phyloP scores from a whole-genome alignment of 176 grass and related monocot genomes.

The Zoysia japonica region DNA sequence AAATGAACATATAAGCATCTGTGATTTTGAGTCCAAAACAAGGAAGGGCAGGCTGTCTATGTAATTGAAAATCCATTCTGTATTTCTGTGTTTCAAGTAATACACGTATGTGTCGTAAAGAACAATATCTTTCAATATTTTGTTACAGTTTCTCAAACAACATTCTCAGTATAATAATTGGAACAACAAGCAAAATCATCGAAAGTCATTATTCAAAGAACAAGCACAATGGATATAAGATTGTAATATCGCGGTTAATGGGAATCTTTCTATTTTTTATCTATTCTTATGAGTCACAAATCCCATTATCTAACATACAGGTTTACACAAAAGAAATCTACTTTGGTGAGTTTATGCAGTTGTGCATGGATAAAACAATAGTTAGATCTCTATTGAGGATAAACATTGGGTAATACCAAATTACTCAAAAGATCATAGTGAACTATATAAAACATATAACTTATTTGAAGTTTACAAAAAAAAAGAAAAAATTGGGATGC shows the following conservation, averaged over 20 bases:
- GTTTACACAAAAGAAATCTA: not conserved
- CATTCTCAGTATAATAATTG: not conserved
- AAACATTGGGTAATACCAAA: not conserved
- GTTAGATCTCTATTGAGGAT: not conserved
- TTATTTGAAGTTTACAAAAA: not conserved
- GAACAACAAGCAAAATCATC: not conserved
- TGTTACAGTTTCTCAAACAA: too few species aligned
- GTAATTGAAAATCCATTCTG: not conserved
- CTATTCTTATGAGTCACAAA: not conserved
- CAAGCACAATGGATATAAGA: not conserved
- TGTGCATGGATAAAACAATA: not conserved
- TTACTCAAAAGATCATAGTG: not conserved
- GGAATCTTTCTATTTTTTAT: not conserved
- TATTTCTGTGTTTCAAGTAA: conserved; percentile 2
- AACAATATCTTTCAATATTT: conserved; percentile 13
- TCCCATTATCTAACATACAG: not conserved
- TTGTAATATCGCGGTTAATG: not conserved
- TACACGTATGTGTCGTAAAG: not conserved
- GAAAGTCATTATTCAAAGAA: not conserved
- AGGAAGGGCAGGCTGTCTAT: not conserved
- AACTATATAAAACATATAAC: not conserved
- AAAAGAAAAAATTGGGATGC: not conserved
- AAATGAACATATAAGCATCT: not conserved
- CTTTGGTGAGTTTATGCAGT: conserved; percentile 5
- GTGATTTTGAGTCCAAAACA: not conserved